Conservation (phyloP, 2,329 filamentous ascomycete species). For the Whalleya microplaca region DNA sequence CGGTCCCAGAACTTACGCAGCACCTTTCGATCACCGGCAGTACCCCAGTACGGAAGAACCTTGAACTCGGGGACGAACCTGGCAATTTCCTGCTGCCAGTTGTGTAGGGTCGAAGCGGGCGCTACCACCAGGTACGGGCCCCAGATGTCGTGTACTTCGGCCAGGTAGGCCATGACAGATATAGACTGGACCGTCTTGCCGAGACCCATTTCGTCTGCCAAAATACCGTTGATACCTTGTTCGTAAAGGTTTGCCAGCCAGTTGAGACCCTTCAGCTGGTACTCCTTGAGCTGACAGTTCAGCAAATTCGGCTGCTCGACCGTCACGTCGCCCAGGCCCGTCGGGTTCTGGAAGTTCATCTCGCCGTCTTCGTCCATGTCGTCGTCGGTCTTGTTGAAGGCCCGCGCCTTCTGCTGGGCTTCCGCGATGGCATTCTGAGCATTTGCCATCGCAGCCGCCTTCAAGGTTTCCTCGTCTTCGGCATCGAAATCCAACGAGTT, state of each 20-base stretch:
- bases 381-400: constrained; percentile 79
- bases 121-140: constrained; percentile 96
- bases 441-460: constrained; percentile 88
- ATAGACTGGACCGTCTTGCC: constrained; percentile 99
- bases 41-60: constrained; percentile 97
- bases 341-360: constrained; percentile 99
- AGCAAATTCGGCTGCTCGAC: constrained; percentile 94
- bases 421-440: constrained; percentile 95
- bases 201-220: constrained; percentile 99
- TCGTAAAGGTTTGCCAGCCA: constrained; percentile 99
- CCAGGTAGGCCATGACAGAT: constrained; percentile 98
- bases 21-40: constrained; percentile 90
- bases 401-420: constrained; percentile 88
- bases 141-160: constrained; percentile 97
- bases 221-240: constrained; percentile 98
- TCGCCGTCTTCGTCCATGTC: constrained; percentile 89
- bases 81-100: constrained; percentile 98
- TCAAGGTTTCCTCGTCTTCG: constrained; percentile 83
- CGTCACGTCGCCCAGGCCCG: constrained; percentile 89
- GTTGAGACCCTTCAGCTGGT: constrained; percentile 98
- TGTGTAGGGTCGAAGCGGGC: constrained; percentile 94
- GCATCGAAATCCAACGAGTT: constrained; percentile 95
- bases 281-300: constrained; percentile 94
- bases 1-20: constrained; percentile 99
- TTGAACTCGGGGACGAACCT: constrained; percentile 95